Percentiles rank a stretch among this genome's conserved stretches.
phyloP scores from a whole-genome alignment of 306 rosid genomes.

The Fagus crenata region DNA sequence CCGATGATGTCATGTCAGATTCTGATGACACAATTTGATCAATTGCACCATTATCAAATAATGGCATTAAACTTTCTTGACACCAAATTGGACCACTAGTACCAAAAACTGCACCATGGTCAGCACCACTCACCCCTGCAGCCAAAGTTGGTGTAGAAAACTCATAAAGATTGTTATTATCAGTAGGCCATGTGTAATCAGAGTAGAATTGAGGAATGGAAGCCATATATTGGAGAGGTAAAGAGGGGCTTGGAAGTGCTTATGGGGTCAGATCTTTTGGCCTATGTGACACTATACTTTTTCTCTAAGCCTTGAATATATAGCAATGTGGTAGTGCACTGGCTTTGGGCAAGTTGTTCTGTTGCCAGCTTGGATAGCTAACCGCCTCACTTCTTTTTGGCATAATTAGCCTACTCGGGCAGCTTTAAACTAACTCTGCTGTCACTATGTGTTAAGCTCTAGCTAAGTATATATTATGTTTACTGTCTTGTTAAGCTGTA shows the following conservation, averaged over 20 bases:
- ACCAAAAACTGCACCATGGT: conserved; percentile 17
- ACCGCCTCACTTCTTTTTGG: background rate
- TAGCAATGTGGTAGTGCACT: background rate
- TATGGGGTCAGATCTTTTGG: background rate
- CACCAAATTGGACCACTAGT: conserved; percentile 37
- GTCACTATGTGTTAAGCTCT: background rate
- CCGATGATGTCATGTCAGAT: conserved; percentile 33
- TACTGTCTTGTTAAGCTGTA: conserved; percentile 26
- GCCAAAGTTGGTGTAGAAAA: conserved; percentile 20
- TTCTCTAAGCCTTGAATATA: background rate
- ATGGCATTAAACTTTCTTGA: conserved; percentile 40
- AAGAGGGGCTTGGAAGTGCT: conserved; percentile 15
- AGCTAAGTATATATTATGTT: background rate
- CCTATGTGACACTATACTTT: background rate
- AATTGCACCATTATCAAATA: conserved; percentile 36
- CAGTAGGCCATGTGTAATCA: conserved; percentile 40
- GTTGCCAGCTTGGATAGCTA: background rate
- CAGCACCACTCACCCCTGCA: background rate
- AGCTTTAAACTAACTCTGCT: conserved; percentile 12
- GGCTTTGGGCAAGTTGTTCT: background rate
- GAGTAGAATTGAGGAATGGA: conserved; percentile 54
- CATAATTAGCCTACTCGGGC: conserved; percentile 21
- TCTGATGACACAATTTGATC: conserved; percentile 40
- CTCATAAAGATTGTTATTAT: conserved; percentile 13
- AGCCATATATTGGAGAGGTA: conserved; percentile 43